A percentile compares a stretch with the other conserved stretches of the same genome.
Evolutionary conservation across 2,329 filamentous ascomycete species (phyloP).

Genomic region (Monosporascus sp.): DNA sequence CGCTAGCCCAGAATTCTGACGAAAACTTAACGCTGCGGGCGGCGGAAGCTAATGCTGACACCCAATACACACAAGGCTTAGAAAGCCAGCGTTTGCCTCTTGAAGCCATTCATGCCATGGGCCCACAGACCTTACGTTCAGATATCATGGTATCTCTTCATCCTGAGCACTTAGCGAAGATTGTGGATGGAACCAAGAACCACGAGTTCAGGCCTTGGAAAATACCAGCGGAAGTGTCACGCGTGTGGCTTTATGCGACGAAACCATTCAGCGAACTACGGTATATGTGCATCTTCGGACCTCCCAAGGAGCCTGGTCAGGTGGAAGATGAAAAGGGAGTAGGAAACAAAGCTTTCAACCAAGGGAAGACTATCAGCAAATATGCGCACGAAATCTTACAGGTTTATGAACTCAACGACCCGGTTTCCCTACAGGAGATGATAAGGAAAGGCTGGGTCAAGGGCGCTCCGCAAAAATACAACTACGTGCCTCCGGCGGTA

Average conservation of each 20-base stretch:
- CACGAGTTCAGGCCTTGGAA: constrained; percentile 53
- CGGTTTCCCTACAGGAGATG: constrained; percentile 47
- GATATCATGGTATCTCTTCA: constrained; percentile 49
- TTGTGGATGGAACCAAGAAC: constrained; percentile 45
- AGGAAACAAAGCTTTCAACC: constrained; percentile 49
- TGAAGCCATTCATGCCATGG: constrained; percentile 23
- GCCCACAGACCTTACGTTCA: constrained; percentile 37
- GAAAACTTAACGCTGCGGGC: constrained; percentile 8
- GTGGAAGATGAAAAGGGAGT: constrained; percentile 39
- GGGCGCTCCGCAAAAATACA: constrained; percentile 44
- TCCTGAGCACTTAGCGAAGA: constrained; percentile 46
- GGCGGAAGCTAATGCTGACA: constrained; percentile 7
- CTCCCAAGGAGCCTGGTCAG: constrained; percentile 41
- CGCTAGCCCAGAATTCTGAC: constrained; percentile 3
- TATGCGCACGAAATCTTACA: constrained; percentile 51
- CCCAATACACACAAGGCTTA: constrained; percentile 20
- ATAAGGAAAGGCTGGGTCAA: constrained; percentile 50
- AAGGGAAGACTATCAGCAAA: constrained; percentile 28
- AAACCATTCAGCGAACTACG: constrained; percentile 41
- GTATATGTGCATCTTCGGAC: constrained; percentile 54
- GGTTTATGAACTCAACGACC: constrained; percentile 59
- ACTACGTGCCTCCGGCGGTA: constrained; percentile 51
- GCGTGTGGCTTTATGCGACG: constrained; percentile 59
- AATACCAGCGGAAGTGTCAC: constrained; percentile 48
- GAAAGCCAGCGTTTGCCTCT: constrained; percentile 30